phyloP scores from a whole-genome alignment of 345 rosid species.

The Eucalyptus microcorys region DNA sequence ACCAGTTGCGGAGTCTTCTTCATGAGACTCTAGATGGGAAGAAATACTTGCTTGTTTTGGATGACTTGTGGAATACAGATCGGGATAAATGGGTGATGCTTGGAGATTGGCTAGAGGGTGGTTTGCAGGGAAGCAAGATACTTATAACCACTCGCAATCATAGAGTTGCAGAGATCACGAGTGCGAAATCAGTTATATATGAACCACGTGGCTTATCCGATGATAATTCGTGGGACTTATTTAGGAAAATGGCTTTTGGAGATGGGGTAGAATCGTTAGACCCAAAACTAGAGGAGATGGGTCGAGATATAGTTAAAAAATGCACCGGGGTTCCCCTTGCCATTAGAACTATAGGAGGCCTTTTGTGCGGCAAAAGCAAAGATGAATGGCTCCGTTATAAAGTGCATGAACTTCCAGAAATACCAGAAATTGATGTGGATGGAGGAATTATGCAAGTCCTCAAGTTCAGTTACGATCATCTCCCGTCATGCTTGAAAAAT shows the following conservation, averaged over 20 bases:
- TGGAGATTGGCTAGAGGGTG: background rate
- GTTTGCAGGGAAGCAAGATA: background rate
- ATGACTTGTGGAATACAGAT: background rate
- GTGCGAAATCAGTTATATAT: fast-evolving
- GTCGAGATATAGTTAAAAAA: background rate
- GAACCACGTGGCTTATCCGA: fast-evolving
- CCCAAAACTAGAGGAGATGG: background rate
- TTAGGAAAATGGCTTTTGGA: background rate
- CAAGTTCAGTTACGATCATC: background rate
- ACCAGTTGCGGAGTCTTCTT: background rate
- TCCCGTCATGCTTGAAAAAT: background rate
- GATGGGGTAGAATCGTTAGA: background rate
- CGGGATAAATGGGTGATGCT: background rate
- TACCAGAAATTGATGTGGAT: background rate
- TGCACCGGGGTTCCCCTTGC: background rate
- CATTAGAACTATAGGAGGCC: background rate
- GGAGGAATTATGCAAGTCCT: background rate
- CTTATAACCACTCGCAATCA: background rate
- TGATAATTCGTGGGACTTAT: fast-evolving
- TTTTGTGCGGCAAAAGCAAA: background rate
- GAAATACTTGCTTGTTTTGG: background rate
- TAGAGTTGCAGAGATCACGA: fast-evolving
- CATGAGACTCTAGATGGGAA: background rate
- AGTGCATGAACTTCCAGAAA: background rate
- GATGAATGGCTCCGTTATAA: background rate